Evolutionary conservation across 164 flowering plant genomes (phyloP).

Genomic region (Platanus orientalis): DNA sequence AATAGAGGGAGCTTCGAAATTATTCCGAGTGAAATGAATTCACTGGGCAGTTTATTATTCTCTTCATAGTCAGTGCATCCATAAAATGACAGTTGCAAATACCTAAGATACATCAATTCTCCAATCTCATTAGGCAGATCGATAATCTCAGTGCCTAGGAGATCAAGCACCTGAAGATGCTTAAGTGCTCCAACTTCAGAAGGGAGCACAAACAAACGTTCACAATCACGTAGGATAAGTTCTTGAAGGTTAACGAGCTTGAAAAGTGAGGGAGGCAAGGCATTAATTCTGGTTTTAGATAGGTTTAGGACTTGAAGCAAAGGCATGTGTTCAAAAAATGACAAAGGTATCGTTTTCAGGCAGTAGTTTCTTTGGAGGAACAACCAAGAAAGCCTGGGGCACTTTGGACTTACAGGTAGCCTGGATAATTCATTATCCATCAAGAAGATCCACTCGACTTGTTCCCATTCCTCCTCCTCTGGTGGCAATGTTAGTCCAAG

Average conservation of each 20-base stretch:
- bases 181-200: constrained; percentile 13
- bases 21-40: constrained; percentile 5
- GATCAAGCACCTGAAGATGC: constrained; percentile 22
- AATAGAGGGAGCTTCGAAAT: neutral
- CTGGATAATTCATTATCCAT: constrained; percentile 14
- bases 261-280: constrained; percentile 19
- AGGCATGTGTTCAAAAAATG: constrained; percentile 23
- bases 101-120: constrained; percentile 4
- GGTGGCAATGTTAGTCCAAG: constrained; percentile 11
- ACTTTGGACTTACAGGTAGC: constrained; percentile 13
- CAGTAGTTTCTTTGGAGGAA: constrained; percentile 16
- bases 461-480: constrained; percentile 14
- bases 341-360: constrained; percentile 12
- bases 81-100: constrained; percentile 14
- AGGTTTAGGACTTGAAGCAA: constrained; percentile 17
- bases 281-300: constrained; percentile 19
- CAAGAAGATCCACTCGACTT: constrained; percentile 9
- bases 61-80: neutral
- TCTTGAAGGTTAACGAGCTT: constrained; percentile 9
- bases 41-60: neutral
- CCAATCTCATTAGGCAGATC: constrained; percentile 10
- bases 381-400: constrained; percentile 7
- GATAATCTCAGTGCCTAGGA: constrained; percentile 16
- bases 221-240: constrained; percentile 16
- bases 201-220: constrained; percentile 12